Percentiles rank a stretch among this genome's conserved stretches.
Conservation (phyloP, 2,329 filamentous ascomycete genomes). For the Alternaria infectoria region DNA sequence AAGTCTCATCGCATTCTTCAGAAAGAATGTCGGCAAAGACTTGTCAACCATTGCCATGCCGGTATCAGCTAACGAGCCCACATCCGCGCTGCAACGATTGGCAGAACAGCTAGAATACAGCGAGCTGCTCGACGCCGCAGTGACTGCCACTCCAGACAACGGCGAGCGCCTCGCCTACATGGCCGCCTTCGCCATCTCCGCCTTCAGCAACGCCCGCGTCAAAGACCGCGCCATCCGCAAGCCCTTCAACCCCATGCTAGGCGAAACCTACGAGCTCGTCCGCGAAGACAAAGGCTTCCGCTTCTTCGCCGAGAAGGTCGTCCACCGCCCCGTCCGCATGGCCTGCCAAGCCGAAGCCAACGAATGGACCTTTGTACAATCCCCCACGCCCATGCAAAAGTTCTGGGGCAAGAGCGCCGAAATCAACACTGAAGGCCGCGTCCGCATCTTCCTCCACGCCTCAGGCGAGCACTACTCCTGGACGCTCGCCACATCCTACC, state of each 20-base stretch:
- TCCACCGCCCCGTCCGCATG: constrained; percentile 87
- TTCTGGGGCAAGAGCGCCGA: constrained; percentile 99
- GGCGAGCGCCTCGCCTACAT: constrained; percentile 82
- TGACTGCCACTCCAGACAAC: constrained; percentile 57
- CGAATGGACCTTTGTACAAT: constrained; percentile 86
- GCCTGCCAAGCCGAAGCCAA: constrained; percentile 91
- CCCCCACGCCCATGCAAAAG: constrained; percentile 88
- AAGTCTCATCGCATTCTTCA: constrained; percentile 89
- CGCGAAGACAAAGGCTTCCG: constrained; percentile 87
- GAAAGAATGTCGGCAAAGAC: constrained; percentile 98
- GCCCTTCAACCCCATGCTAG: constrained; percentile 95
- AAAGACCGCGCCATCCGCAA: constrained; percentile 94
- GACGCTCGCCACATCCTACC: constrained; percentile 85
- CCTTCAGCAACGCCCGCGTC: constrained; percentile 79
- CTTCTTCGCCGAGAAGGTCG: constrained; percentile 93
- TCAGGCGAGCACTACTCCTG: constrained; percentile 86
- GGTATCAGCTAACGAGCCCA: constrained; percentile 92
- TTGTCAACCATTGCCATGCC: constrained; percentile 97
- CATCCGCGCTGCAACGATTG: constrained; percentile 83
- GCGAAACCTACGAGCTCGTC: constrained; percentile 93
- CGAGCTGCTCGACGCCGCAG: constrained; percentile 75
- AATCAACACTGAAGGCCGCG: constrained; percentile 88
- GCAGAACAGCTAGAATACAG: constrained; percentile 94
- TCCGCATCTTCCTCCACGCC: constrained; percentile 76
- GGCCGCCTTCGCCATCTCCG: constrained; percentile 87